Percentiles rank a stretch among this genome's conserved stretches.
Conservation (phyloP, 257 asterid genomes). For the Henckelia pumila region DNA sequence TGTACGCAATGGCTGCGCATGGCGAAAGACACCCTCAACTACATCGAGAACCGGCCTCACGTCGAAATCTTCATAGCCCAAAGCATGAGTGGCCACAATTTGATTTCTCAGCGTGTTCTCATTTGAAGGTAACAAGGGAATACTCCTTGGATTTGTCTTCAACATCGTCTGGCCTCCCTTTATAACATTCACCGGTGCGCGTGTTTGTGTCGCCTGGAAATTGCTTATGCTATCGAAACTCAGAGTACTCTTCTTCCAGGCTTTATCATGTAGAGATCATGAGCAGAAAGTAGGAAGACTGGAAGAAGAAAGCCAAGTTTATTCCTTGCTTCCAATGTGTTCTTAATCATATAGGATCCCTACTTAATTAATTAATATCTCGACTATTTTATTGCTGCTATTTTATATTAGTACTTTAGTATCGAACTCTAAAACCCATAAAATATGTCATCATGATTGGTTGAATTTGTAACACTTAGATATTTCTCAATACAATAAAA, state of each 20-base stretch:
- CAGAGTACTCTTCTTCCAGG: conserved; percentile 16
- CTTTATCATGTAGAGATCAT: conserved; percentile 38
- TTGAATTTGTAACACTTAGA: too few relatives aligned
- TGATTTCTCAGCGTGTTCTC: conserved; percentile 56
- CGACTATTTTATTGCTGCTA: too few relatives aligned
- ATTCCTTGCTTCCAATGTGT: conserved; percentile 61
- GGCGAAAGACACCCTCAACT: conserved; percentile 59
- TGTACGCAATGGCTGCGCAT: conserved; percentile 31
- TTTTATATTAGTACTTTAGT: too few relatives aligned
- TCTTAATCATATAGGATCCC: conserved; percentile 26
- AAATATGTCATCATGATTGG: too few relatives aligned
- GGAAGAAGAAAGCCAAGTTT: conserved; percentile 45
- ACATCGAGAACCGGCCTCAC: conserved; percentile 50
- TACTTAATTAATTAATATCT: too few relatives aligned
- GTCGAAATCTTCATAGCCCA: conserved; percentile 49
- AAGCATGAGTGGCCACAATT: conserved; percentile 44
- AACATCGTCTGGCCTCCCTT: conserved; percentile 19
- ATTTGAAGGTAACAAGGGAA: conserved; percentile 42
- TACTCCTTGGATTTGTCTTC: conserved; percentile 40
- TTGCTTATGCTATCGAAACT: conserved; percentile 26
- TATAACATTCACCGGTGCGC: background rate
- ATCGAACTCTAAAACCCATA: too few relatives aligned
- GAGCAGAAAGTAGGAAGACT: background rate
- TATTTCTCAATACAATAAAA: too few relatives aligned
- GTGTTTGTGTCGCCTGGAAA: background rate